Base-by-base conservation (phyloP, 164 flowering plant genomes). In the Warburgia ugandensis region DNA sequence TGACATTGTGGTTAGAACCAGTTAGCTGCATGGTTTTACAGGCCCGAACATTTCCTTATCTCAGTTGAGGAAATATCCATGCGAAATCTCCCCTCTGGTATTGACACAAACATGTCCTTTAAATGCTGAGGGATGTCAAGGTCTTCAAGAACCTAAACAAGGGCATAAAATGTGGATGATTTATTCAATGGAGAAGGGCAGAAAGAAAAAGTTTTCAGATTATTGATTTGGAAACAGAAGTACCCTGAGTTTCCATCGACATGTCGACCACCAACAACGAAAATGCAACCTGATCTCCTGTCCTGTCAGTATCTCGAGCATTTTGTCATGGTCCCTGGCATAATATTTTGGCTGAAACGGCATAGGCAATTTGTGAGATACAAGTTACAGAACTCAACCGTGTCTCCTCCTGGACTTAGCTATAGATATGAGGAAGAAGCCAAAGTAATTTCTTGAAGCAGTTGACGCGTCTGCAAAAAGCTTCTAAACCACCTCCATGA, bases 61-160 rank as follows among this genome's bases (percentile, higher is more conserved):
- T 92, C 85, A 12, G 92, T 88, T 11, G 92, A 92, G 27, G 94
- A 92, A 47, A 86, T 77, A 60, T 92, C 91, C 79, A 94, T 65
- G n/a, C 80, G 80, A 53, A 88, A 94, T 43, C 28, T 74, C 45
- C 82, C 96, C 23, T 59, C 69, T 29, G 99, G 95, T 60, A 92
- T 84, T 36, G 99, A 57, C 57, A 88, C 57, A 56, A 94, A 88
- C 86, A 88, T 69, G 63, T 78, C 94, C 58, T 45, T 73, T 40
- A 92, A 52, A 58, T 68, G 86, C 48, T 62, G 69, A 30, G 95
- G 97, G 43, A 88, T 74, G 33, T 77, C 80, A 51, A 86, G 45
- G 71, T 94, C 99, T 53, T 84, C 90, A 43, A 92, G 83, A 65
- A 87, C 95, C 98, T 87, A n/a, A n/a, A n/a, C n/a, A n/a, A n/a